Percentiles rank a stretch among this genome's conserved stretches.
Conservation (phyloP, 495 filamentous ascomycete genomes). For the Penicillium salamii region DNA sequence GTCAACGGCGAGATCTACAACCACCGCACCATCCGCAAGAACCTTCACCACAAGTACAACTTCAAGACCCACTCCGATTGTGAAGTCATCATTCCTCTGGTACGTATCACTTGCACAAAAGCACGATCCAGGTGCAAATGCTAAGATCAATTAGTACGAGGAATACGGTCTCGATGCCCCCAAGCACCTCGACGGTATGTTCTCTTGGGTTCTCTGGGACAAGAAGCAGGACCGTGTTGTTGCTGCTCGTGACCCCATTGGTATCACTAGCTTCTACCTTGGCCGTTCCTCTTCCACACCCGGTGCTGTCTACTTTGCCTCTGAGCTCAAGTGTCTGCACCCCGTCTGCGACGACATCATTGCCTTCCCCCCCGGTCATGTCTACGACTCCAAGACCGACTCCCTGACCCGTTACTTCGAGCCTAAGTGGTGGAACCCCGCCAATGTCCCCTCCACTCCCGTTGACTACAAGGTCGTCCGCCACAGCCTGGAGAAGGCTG, state of each 20-base stretch:
- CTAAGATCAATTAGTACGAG: constrained; percentile 63
- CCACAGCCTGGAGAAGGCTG: constrained; percentile 80
- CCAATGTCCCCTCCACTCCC: constrained; percentile 70
- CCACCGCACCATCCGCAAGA: constrained; percentile 88
- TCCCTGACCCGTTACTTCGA: constrained; percentile 81
- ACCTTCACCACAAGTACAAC: constrained; percentile 72
- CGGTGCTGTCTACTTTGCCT: constrained; percentile 88
- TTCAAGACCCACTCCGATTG: constrained; percentile 99
- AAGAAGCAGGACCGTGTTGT: constrained; percentile 85
- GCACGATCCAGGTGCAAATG: neutral
- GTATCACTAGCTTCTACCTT: constrained; percentile 95
- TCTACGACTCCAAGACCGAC: constrained; percentile 90
- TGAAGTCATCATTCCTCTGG: constrained; percentile 96
- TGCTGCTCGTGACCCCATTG: constrained; percentile 93
- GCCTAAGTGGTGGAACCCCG: constrained; percentile 88
- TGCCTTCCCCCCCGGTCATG: constrained; percentile 88
- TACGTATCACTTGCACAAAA: constrained; percentile 43
- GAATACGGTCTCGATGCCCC: constrained; percentile 91
- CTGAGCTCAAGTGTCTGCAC: constrained; percentile 90
- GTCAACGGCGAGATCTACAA: constrained; percentile 99
- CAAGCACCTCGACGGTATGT: constrained; percentile 97
- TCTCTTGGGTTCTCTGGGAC: constrained; percentile 97
- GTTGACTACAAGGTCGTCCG: constrained; percentile 79
- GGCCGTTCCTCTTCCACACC: constrained; percentile 83
- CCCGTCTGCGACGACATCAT: constrained; percentile 94